phyloP scores from a whole-genome alignment of 164 flowering plant species.

The Liriodendron chinense region DNA sequence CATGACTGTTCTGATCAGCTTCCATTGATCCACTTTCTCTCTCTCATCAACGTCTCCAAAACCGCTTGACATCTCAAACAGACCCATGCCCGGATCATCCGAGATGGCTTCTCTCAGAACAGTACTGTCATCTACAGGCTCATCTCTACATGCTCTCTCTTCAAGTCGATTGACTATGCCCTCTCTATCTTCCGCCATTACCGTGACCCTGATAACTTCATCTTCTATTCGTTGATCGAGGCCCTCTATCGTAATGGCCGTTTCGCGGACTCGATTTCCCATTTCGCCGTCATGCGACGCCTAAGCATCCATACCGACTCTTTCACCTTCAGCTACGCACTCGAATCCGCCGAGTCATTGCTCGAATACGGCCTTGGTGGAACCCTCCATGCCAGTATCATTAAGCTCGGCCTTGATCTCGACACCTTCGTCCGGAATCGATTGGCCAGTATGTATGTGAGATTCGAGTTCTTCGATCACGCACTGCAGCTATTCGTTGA shows the following conservation, averaged over 20 bases:
- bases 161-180: too few relatives aligned
- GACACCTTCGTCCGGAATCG: conserved; percentile 42
- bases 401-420: conserved; percentile 37
- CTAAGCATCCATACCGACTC: conserved; percentile 27
- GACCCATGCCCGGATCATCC: conserved; percentile 43
- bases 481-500: conserved; percentile 25
- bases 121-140: conserved; percentile 33
- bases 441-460: conserved; percentile 52
- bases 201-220: too few relatives aligned
- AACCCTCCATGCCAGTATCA: not conserved
- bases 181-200: too few relatives aligned
- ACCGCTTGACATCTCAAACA: conserved; percentile 30
- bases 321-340: conserved; percentile 43
- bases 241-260: conserved; percentile 29
- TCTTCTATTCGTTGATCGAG: conserved; percentile 7
- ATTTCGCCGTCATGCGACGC: conserved; percentile 33
- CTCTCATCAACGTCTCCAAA: conserved; percentile 15
- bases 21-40: conserved; percentile 9
- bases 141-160: not conserved
- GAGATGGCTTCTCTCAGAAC: conserved; percentile 20
- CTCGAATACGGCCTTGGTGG: not conserved
- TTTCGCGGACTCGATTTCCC: conserved; percentile 21
- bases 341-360: conserved; percentile 33
- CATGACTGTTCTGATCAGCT: not conserved
- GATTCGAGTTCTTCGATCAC: conserved; percentile 23